Evolutionary conservation across 2,329 filamentous ascomycete genomes (phyloP), one percentile per base, ranked within the genome.

Genomic region (Diaporthe longicolla): DNA sequence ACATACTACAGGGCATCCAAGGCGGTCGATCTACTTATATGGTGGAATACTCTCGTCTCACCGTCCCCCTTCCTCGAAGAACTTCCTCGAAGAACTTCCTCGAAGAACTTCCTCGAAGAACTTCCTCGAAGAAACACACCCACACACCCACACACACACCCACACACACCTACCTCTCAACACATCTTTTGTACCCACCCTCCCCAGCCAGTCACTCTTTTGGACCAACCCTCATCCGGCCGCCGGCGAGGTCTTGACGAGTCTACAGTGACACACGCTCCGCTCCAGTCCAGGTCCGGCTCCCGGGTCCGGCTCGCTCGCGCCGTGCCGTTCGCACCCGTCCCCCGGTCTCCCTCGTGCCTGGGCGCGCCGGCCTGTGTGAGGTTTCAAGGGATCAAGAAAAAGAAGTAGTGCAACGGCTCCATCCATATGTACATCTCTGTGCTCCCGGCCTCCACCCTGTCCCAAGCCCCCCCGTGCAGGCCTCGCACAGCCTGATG

Each of bases 401-500:
- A 6, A 4, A 32, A 7, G 29, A 6, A 32, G 7, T 6, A 40
- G 37, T 40, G 9, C 37, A 40, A 13, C 37, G 9, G 8, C 37
- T 13, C 37, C 40, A 43, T 13, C 37, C 40, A 43, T 43, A 11
- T 43, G 43, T 19, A 21, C 17, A 19, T 48, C 15, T 11, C 40
- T 15, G 29, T 15, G 19, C 40, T 15, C 40, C 40, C n/a, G 8
- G 19, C 24, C 4, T 48, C 32, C 58, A n/a, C 37, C 37, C 35
- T n/a, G 35, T 35, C 57, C 24, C 40, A 66, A 21, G n/a, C 6
- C 19, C 32, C 24, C 26, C 32, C 19, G 26, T 26, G 15, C 29
- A 26, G 24, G 15, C 19, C 32, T 71, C 52, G 13, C 68, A 15
- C n/a, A 61, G 29, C 69, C 58, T n/a, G 13, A 71, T 71, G 69